Conservation (phyloP, 139 green algal genomes). For the Coelastrella sp. region DNA sequence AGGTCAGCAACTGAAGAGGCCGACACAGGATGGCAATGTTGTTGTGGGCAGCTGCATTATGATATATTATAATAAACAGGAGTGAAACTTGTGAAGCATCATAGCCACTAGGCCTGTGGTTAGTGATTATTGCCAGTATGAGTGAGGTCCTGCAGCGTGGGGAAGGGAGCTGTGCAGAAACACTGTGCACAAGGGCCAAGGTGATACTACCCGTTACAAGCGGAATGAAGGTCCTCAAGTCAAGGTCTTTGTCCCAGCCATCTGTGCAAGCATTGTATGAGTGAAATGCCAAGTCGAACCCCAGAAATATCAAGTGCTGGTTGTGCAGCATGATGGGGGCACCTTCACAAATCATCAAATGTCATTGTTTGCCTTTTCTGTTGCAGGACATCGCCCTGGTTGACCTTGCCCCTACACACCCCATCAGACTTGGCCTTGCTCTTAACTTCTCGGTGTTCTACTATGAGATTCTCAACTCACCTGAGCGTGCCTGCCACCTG, state of each 20-base stretch:
- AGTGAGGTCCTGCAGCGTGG: too few relatives aligned
- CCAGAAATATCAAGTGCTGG: neutral
- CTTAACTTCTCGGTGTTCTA: slow-evolving; percentile 99
- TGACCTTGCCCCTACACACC: slow-evolving; percentile 93
- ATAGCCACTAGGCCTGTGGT: too few relatives aligned
- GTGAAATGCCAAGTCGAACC: neutral
- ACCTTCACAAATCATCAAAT: neutral
- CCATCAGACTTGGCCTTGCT: slow-evolving; percentile 96
- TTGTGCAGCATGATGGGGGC: neutral
- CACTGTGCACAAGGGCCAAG: too few relatives aligned
- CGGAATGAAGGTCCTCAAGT: too few relatives aligned
- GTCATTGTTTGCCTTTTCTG: neutral
- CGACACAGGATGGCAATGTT: neutral
- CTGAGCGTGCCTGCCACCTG: slow-evolving; percentile 93
- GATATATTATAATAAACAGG: neutral
- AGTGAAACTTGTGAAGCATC: neutral
- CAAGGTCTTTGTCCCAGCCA: too few relatives aligned
- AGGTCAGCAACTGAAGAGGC: slow-evolving; percentile 57
- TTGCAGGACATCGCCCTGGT: slow-evolving; percentile 63
- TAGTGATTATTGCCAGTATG: too few relatives aligned
- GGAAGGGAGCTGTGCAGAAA: too few relatives aligned
- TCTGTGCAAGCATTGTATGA: too few relatives aligned
- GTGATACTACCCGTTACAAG: too few relatives aligned
- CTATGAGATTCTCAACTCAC: slow-evolving; percentile 99
- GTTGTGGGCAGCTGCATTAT: neutral